Percentiles rank a stretch among this genome's conserved stretches.
Conservation (phyloP, 208 protist species). For the Trypanosoma caninum region DNA sequence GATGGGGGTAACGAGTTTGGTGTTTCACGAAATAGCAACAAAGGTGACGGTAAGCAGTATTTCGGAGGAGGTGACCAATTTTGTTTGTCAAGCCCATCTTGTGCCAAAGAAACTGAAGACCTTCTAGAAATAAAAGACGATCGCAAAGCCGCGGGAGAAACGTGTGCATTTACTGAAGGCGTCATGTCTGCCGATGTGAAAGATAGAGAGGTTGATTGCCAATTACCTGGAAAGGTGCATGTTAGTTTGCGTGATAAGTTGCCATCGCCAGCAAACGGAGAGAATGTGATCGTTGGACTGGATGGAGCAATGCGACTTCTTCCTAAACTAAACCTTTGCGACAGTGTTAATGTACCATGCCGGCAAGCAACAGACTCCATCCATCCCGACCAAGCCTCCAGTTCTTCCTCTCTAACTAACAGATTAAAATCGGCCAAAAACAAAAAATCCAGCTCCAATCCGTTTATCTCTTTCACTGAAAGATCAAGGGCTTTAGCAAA, state of each 20-base stretch:
- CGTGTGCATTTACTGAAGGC: background rate
- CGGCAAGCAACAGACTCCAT: constrained; percentile 65
- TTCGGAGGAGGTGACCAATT: background rate
- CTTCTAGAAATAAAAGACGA: background rate
- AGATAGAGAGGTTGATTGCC: constrained; percentile 13
- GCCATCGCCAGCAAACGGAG: constrained; percentile 20
- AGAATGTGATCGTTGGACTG: constrained; percentile 13
- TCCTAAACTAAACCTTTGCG: constrained; percentile 54
- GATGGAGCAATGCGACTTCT: constrained; percentile 14
- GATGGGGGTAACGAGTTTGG: constrained; percentile 4
- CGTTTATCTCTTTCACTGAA: constrained; percentile 52
- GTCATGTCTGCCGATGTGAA: constrained; percentile 19
- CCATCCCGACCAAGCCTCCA: constrained; percentile 71
- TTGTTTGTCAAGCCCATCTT: constrained; percentile 4
- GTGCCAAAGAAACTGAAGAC: background rate
- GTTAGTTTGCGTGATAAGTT: background rate
- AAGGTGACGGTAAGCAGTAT: background rate
- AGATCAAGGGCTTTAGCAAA: constrained; percentile 59
- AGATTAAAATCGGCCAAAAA: constrained; percentile 84
- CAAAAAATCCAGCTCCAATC: constrained; percentile 80
- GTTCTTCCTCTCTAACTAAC: constrained; percentile 66
- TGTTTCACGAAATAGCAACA: background rate
- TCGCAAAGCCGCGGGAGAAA: background rate
- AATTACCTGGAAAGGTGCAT: constrained; percentile 4
- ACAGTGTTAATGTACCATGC: constrained; percentile 41